These are phyloP conservation scores for Trypanosoma avium DNA, from an alignment of 208 protist species.

Conservation along the genomic window DNA sequence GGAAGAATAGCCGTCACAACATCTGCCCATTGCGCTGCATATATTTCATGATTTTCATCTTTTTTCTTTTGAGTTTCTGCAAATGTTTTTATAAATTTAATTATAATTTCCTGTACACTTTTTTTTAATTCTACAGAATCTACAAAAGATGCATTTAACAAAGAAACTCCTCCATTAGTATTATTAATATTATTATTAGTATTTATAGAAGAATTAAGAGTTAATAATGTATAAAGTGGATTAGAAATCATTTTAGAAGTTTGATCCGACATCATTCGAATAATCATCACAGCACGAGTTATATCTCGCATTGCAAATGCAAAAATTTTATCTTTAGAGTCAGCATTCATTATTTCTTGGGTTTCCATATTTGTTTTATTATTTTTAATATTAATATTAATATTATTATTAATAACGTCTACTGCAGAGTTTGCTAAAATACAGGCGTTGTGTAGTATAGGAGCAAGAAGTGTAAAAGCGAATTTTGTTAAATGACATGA, in stretches of 20 bases:
- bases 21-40: conserved; percentile 20
- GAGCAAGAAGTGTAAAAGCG: conserved; percentile 4
- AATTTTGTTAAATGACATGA: conserved; percentile 17
- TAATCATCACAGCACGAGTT: conserved; percentile 50
- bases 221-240: conserved; percentile 60
- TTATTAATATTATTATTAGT: not conserved
- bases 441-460: conserved; percentile 14
- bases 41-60: not conserved
- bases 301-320: not conserved
- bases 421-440: conserved; percentile 7
- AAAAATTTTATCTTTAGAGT: not conserved
- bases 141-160: not conserved
- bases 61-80: not conserved
- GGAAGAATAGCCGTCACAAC: conserved; percentile 21
- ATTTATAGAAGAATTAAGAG: not conserved
- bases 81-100: not conserved
- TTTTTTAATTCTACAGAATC: not conserved
- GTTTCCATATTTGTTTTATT: not conserved
- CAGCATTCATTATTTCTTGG: not conserved
- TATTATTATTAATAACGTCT: not conserved
- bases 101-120: not conserved
- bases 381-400: not conserved
- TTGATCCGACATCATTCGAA: conserved; percentile 61
- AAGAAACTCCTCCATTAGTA: too few relatives aligned
- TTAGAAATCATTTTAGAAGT: conserved; percentile 51